phyloP scores from a whole-genome alignment of 108 stramenopile species.

The Cyclotella sp. region DNA sequence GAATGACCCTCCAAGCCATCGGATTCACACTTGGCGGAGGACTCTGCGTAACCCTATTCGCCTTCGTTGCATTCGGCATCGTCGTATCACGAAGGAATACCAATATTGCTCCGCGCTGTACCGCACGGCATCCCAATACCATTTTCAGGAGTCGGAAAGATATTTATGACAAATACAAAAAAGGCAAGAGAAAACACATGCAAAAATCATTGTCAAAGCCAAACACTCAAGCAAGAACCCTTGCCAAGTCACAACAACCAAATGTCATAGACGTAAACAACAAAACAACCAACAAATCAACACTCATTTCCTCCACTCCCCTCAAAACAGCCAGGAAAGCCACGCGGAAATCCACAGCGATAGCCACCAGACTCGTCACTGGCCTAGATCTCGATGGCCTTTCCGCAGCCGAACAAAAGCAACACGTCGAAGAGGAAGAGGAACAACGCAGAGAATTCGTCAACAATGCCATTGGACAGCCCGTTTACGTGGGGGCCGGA shows the following conservation, averaged over 20 bases:
- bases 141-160: constrained; percentile 51
- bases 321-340: constrained; percentile 8
- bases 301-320: background rate
- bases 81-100: constrained; percentile 51
- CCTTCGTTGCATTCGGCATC: constrained; percentile 63
- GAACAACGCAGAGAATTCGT: constrained; percentile 13
- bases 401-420: background rate
- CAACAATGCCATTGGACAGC: constrained; percentile 28
- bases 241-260: background rate
- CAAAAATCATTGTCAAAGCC: background rate
- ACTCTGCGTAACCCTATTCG: constrained; percentile 22
- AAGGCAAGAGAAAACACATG: background rate
- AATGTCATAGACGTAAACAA: background rate
- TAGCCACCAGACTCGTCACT: constrained; percentile 36
- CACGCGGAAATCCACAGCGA: background rate
- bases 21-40: constrained; percentile 54
- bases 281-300: background rate
- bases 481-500: constrained; percentile 27
- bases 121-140: constrained; percentile 67
- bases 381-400: constrained; percentile 30
- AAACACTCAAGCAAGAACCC: background rate
- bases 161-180: constrained; percentile 16
- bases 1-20: constrained; percentile 58
- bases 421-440: constrained; percentile 10
- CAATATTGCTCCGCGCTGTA: constrained; percentile 74